Conservation (phyloP, 2,329 filamentous ascomycete species). For the Penicillium sp. region DNA sequence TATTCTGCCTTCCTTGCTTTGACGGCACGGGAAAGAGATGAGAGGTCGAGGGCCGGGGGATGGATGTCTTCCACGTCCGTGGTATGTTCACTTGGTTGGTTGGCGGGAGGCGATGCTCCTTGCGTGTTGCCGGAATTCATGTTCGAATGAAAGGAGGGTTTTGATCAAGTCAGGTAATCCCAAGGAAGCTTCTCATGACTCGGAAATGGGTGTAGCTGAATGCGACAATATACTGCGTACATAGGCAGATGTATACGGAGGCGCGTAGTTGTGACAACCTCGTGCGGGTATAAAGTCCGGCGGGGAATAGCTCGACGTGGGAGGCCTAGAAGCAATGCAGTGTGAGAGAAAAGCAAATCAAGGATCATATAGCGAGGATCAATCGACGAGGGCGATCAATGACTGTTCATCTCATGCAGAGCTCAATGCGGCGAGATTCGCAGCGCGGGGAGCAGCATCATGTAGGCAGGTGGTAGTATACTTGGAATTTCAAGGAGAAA, state of each 20-base stretch:
- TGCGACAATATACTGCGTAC: conserved; percentile 4
- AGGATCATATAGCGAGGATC: not conserved
- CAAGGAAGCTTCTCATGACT: not conserved
- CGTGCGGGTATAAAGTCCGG: conserved; percentile 10
- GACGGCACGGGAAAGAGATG: conserved; percentile 54
- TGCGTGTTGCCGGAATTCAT: conserved; percentile 3
- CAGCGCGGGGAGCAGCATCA: conserved; percentile 6
- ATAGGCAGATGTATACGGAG: conserved; percentile 2
- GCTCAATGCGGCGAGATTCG: conserved; percentile 8
- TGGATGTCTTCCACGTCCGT: conserved; percentile 15
- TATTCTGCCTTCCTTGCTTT: conserved; percentile 74
- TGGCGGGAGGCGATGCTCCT: conserved; percentile 5
- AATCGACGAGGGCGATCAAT: conserved; percentile 9
- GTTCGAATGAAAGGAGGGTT: not conserved
- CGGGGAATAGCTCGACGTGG: not conserved
- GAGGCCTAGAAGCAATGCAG: not conserved
- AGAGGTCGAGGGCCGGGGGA: conserved; percentile 25
- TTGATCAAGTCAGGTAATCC: not conserved
- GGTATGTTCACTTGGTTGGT: conserved; percentile 14
- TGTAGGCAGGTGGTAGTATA: not conserved
- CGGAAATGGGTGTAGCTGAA: not conserved
- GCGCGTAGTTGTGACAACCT: not conserved
- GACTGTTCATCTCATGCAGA: conserved; percentile 7
- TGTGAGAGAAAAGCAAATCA: not conserved
- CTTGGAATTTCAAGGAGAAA: not conserved